Evolutionary conservation across 345 rosid genomes (phyloP), one percentile per base, ranked within the genome.

Genomic region (Acer campestre): DNA sequence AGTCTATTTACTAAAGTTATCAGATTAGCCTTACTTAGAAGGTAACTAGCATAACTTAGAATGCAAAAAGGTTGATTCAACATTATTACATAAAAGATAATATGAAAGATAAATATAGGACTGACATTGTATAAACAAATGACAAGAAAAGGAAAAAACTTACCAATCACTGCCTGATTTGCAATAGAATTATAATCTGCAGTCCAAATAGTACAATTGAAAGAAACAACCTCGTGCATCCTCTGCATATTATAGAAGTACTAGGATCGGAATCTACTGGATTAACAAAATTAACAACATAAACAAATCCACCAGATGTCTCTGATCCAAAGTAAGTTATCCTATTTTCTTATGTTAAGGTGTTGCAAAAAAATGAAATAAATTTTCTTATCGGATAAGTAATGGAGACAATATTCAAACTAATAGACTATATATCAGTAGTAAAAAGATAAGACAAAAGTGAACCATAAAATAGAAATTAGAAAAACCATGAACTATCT

Each of bases 141-240:
- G 68, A 58, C 71, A 79, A 75, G 35, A 35, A 65, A 78, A 68
- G 74, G 61, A 68, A 76, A 72, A 67, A 76, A 80, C 85, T 82
- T 88, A 84, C 97, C 97, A 48, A 96, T 79, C 63, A 89, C 95
- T 64, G 92, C 97, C 82, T 73, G 88, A 79, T n/a, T 86, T 11
- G 85, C 80, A 67, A 79, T 74, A 70, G 70, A 74, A 68, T 68
- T 84, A 89, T 86, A 90, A 87, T 94, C 99, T 80, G 97, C 87
- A 65, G 97, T 85, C 99, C 99, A 96, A 67, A 96, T 80, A 76
- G 98, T 94, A 82, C 90, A 85, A 42, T 73, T 80, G 74, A 84
- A 71, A 80, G 89, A 79, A 80, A 76, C 81, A 77, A 71, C 77
- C 59, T 42, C 48, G 53, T 12, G 79, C 49, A 85, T 63, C 64